Evolutionary conservation across 345 rosid genomes (phyloP), one percentile per base, ranked within the genome.

Genomic region (Pistacia integerrima): DNA sequence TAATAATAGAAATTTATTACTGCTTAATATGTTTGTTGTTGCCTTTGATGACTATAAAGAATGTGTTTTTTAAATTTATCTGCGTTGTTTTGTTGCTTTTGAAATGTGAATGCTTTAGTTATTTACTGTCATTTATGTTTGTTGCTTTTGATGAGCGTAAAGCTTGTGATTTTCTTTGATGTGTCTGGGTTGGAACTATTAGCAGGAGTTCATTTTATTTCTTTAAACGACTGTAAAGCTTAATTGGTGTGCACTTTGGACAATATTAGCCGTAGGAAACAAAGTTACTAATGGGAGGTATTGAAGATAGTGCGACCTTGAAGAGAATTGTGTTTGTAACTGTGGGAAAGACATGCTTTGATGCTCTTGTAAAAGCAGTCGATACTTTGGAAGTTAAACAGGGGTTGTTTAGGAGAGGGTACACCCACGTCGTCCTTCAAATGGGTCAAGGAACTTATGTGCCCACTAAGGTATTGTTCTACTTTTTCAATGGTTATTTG

Each of bases 401-500:
- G 12, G 94, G 84, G 78, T 76, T 94, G 74, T 71, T 64, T 1
- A 86, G 81, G 48, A 90, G 84, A 84, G 99, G 97, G 17, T 96
- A 83, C 36, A 91, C 97, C 12, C 87, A 90, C 76, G 97, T 96
- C 61, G 82, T 92, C 41, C 87, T 93, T 79, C 99, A 93, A 72
- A 88, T 96, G 87, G 98, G 99, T 67, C 90, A 93, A 0, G 99
- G 98, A 73, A 74, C 86, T 66, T 92, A 81, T 76, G 33, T 72
- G 33, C 98, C 99, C 3, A 38, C 85, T 10, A 84, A 90, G 94
- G 98, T 91, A 55, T 69, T n/a, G 62, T 25, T 3, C 58, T 10
- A 18, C 46, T 71, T 52, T 25, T 25, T 25, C 25, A 25, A 30
- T 67, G 18, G n/a, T 14, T 58, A 18, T 44, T 35, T 9, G 12